Conservation (phyloP, 2,329 filamentous ascomycete species). For the Periconia macrospinosa region DNA sequence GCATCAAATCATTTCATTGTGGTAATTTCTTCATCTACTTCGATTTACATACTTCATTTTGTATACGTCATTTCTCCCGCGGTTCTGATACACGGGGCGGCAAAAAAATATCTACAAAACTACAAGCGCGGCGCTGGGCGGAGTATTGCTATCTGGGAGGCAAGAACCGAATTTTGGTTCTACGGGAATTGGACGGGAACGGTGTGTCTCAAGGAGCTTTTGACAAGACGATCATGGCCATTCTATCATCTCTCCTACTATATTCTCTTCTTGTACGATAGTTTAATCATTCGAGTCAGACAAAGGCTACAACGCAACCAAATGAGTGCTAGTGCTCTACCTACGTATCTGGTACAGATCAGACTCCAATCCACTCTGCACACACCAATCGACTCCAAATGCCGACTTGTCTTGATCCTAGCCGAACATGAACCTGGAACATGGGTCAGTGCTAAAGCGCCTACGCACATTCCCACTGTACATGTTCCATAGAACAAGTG, state of each 20-base stretch:
- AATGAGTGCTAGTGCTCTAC: too few relatives aligned
- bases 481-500: not conserved
- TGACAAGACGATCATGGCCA: not conserved
- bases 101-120: not conserved
- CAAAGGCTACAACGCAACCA: too few relatives aligned
- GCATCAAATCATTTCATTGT: not conserved
- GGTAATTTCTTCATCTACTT: not conserved
- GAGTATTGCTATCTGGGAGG: not conserved
- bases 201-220: not conserved
- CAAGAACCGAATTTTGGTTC: not conserved
- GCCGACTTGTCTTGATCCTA: not conserved
- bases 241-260: not conserved
- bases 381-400: not conserved
- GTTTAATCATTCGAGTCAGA: too few relatives aligned
- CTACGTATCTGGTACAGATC: too few relatives aligned
- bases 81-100: not conserved
- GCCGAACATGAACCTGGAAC: not conserved
- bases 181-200: not conserved
- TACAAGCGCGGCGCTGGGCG: constrained; percentile 10
- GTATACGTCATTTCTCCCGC: not conserved
- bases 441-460: not conserved
- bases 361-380: too few relatives aligned
- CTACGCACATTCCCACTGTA: too few relatives aligned
- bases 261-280: not conserved
- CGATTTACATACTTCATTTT: not conserved